Conservation (phyloP, 441 rosid genomes). For the Francoa sonchifolia region DNA sequence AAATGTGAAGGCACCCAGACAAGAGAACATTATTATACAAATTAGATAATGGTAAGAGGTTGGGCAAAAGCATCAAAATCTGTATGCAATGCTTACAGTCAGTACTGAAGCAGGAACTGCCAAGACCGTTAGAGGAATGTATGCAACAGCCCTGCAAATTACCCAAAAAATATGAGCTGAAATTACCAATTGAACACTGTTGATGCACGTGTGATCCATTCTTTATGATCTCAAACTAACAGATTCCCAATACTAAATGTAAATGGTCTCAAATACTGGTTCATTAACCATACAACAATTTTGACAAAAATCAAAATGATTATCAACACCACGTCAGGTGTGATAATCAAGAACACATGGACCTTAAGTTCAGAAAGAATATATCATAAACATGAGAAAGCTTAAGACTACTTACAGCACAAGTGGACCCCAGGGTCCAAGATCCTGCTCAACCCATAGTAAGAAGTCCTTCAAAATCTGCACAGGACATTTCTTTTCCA, state of each 20-base stretch:
- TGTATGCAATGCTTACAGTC: constrained; percentile 39
- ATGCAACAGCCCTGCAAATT: constrained; percentile 72
- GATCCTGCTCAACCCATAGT: constrained; percentile 88
- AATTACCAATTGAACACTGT: too few species aligned
- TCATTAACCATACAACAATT: too few species aligned
- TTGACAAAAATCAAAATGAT: too few species aligned
- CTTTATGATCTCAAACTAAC: too few species aligned
- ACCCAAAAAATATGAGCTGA: constrained; percentile 12
- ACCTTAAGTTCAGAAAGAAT: too few species aligned
- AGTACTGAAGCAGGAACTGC: constrained; percentile 98
- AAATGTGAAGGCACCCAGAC: background rate
- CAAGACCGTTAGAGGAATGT: constrained; percentile 83
- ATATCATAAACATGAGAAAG: constrained; percentile 1
- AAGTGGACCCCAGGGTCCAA: constrained; percentile 95
- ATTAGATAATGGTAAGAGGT: background rate
- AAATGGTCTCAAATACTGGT: too few species aligned
- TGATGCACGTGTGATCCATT: too few species aligned
- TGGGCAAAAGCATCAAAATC: constrained; percentile 5
- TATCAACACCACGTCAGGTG: too few species aligned
- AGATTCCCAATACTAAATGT: too few species aligned
- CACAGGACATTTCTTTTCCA: constrained; percentile 13
- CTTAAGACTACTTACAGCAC: constrained; percentile 54
- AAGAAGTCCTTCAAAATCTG: constrained; percentile 83
- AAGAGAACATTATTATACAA: background rate
- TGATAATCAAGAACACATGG: too few species aligned